Evolutionary conservation across 345 rosid genomes (phyloP), one percentile per base, ranked within the genome.

Genomic region (Noccaea caerulescens): DNA sequence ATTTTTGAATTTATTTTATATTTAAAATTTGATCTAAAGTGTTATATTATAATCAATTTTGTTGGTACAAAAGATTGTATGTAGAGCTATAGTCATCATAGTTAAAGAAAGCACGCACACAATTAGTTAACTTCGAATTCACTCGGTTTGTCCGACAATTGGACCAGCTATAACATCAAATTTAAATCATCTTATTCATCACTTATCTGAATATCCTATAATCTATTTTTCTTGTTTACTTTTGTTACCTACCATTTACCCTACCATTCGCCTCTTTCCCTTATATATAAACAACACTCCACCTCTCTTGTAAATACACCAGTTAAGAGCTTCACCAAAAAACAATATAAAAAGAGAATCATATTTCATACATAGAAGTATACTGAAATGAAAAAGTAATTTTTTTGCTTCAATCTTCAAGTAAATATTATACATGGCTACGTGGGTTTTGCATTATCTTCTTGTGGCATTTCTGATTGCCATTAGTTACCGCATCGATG

Each of bases 211-310:
- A 42, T 23, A 20, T 16, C 18, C 8, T 23, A 27, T 14, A 49
- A 18, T 27, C 11, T 54, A 2, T 6, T 23, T 20, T 16, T 38
- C 18, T 51, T 10, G 25, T 25, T 50, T 18, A 41, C 8, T 58
- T 60, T 59, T 44, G 63, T 38, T 68, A 75, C 69, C 78, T 67
- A 74, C 77, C 68, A 57, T 67, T 56, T 51, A 37, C 66, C 70
- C 65, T 56, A 64, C 72, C 72, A 67, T 59, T 25, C 18, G 13
- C 73, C 18, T 44, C 51, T 60, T 32, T 53, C 36, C 52, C 43
- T 60, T 60, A 61, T 75, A 75, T 59, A 68, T 23, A 27, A 46
- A 50, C 63, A 60, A 60, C 69, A 60, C 18, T 68, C 49, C 39
- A 54, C 9, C 16, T 68, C 44, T 36, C 14, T 58, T 58, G 52